Evolutionary conservation across 2,329 filamentous ascomycete genomes (phyloP), one percentile per base, ranked within the genome.

Genomic region (Ophiognomonia clavigignenti-juglandacearum): DNA sequence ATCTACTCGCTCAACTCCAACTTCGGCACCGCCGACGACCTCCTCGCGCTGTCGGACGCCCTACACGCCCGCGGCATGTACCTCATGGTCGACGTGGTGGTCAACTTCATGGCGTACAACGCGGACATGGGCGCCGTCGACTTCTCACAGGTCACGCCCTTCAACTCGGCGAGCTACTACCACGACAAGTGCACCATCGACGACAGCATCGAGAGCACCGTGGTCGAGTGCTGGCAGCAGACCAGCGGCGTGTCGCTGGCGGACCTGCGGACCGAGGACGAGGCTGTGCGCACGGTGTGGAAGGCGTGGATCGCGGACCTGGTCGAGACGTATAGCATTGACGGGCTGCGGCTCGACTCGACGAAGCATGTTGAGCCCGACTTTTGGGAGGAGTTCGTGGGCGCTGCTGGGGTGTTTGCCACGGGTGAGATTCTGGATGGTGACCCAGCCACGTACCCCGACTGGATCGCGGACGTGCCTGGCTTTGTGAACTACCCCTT

Each of bases 1-100:
- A 61, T 75, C 22, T 74, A 75, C 54, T 55, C 61, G 4, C 54
- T 82, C 18, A 76, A 80, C 49, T 45, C 64, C 1, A 64, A 74
- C 35, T 77, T 74, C 45, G 76, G 76, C n/a, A 72, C 71, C 0
- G 65, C 64, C 9, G 61, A 66, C n/a, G 75, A 81, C 49, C 61
- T 82, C 35, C 63, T 64, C 34, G 68, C 64, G 14, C 66, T 82
- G 4, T 67, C 76, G 0, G 52, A 61, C 9, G 77, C 70, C 4
- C 59, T 81, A 11, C 77, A 82, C 53, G 59, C 63, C n/a, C 67
- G 77, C 3, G 70, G 65, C 39, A 82, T 82, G 78, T 78, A 78
- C 54, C 63, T 82, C 27, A 82, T 82, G 78, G 68, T 82, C 3
- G 78, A 82, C 50, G 64, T 82, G 1, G 77, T 81, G 3, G 68